These are phyloP conservation scores for Torrubiellomyces zombiae DNA, from an alignment of 2,329 filamentous ascomycete genomes.

Conservation along the genomic window DNA sequence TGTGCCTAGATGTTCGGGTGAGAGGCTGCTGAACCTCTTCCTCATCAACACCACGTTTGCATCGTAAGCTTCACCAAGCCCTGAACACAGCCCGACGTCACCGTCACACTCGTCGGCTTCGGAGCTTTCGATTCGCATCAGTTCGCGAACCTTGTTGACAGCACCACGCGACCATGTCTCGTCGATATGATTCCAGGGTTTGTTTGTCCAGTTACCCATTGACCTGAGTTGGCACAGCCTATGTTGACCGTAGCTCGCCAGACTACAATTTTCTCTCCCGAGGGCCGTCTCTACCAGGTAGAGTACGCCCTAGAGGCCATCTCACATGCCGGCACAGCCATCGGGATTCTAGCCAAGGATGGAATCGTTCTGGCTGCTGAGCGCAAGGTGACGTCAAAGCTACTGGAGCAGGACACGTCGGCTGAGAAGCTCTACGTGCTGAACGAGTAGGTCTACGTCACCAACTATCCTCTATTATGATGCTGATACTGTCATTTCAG, in stretches of 20 bases:
- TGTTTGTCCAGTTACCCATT: constrained; percentile 19
- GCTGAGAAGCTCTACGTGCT: constrained; percentile 99
- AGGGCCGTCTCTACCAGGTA: constrained; percentile 96
- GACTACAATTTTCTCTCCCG: constrained; percentile 99
- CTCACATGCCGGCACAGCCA: constrained; percentile 90
- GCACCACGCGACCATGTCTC: too few relatives aligned
- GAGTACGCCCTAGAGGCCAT: constrained; percentile 99
- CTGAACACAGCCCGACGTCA: constrained; percentile 1
- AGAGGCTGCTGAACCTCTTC: too few relatives aligned
- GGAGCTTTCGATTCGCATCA: too few relatives aligned
- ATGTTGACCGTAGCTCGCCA: constrained; percentile 25
- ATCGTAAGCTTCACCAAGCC: too few relatives aligned
- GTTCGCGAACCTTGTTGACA: too few relatives aligned
- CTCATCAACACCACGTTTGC: too few relatives aligned
- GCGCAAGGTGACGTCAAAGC: constrained; percentile 97
- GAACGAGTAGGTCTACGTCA: constrained; percentile 84
- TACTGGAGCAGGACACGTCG: constrained; percentile 97
- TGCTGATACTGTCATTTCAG: constrained; percentile 28
- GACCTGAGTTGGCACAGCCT: not conserved
- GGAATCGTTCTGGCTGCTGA: constrained; percentile 96
- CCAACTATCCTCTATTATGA: too few relatives aligned
- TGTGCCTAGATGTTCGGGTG: constrained; percentile 8
- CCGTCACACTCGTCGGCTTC: too few relatives aligned
- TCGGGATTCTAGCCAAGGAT: constrained; percentile 94
- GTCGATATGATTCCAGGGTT: constrained; percentile 94